Conservation (phyloP, 305 asterid genomes). For the Fraxinus ornus region DNA sequence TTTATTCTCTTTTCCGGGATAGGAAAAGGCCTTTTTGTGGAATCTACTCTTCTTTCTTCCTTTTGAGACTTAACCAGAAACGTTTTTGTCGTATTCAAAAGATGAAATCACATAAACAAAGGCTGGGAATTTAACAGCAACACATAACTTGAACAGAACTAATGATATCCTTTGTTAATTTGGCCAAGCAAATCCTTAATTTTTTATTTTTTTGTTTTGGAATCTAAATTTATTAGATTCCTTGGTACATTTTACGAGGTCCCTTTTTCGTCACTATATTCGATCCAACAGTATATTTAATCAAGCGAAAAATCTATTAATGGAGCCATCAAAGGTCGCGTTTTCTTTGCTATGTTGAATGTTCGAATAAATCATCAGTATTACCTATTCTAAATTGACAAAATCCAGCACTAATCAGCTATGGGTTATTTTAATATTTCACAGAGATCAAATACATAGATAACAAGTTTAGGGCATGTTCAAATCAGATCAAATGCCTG, state of each 20-base stretch:
- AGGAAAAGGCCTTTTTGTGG: slow-evolving; percentile 3
- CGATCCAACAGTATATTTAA: neutral
- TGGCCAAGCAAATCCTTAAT: neutral
- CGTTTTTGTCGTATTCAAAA: neutral
- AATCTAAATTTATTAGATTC: neutral
- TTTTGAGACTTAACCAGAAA: neutral
- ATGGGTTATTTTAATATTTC: neutral
- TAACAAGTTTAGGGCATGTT: neutral
- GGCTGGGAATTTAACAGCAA: neutral
- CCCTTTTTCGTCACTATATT: neutral
- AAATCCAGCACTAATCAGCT: neutral
- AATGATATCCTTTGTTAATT: neutral
- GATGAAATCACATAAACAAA: neutral
- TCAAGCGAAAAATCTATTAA: neutral
- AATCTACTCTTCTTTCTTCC: slow-evolving; percentile 5
- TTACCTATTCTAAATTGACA: neutral
- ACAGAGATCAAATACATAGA: neutral
- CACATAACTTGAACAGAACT: neutral
- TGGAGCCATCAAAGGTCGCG: neutral
- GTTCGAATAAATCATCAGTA: neutral
- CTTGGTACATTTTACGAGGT: neutral
- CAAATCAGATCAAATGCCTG: neutral
- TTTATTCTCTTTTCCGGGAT: slow-evolving; percentile 17
- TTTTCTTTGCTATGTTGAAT: neutral
- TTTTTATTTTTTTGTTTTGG: neutral